These are phyloP conservation scores for Diospyros lotus DNA, from an alignment of 148 eudicot species.

Conservation along the genomic window DNA sequence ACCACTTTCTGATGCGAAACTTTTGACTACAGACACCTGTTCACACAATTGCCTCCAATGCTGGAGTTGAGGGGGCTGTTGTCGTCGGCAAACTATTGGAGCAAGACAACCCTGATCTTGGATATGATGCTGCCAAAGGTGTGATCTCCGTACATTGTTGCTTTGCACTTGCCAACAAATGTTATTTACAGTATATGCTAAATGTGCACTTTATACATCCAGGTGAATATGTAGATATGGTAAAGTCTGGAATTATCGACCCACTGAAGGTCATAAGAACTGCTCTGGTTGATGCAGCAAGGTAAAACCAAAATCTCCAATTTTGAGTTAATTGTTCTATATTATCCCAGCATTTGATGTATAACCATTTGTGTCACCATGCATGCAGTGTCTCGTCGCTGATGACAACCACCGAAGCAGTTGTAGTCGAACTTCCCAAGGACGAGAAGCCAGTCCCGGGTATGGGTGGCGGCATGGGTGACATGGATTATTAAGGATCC, in stretches of 20 bases:
- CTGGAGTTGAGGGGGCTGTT: conserved; percentile 93
- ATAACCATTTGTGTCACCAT: not conserved
- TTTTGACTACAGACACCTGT: conserved; percentile 47
- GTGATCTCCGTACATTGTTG: too few species aligned
- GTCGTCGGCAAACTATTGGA: conserved; percentile 84
- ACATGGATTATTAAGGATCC: conserved; percentile 41
- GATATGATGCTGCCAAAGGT: conserved; percentile 98
- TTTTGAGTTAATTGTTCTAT: not conserved
- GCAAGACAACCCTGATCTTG: conserved; percentile 73
- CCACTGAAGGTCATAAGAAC: conserved; percentile 89
- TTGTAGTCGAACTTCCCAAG: conserved; percentile 40
- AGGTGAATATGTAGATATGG: conserved; percentile 93
- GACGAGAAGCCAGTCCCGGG: conserved; percentile 46
- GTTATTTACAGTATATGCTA: not conserved
- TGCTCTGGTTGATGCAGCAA: conserved; percentile 80
- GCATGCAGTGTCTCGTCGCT: conserved; percentile 32
- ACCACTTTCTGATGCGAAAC: not conserved
- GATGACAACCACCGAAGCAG: conserved; percentile 41
- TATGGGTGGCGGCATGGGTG: conserved; percentile 41
- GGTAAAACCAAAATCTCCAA: conserved; percentile 23
- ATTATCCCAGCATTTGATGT: not conserved
- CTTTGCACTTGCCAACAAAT: not conserved
- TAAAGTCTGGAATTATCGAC: conserved; percentile 84
- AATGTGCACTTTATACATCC: conserved; percentile 11
- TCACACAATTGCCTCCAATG: conserved; percentile 75